phyloP scores from a whole-genome alignment of 108 stramenopile genomes.

The Cyclostephanos invisitatus region DNA sequence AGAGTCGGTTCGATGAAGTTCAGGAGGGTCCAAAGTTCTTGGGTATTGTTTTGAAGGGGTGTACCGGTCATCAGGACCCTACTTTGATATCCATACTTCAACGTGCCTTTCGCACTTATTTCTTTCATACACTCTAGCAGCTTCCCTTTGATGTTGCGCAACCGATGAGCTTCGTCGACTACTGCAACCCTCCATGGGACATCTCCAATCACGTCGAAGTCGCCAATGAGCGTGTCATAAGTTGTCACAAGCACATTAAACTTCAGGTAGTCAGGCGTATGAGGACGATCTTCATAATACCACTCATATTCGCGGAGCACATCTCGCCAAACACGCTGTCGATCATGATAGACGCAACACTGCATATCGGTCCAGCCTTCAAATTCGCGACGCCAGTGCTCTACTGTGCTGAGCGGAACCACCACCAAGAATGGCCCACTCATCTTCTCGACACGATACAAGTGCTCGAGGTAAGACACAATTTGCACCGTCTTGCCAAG shows the following conservation, averaged over 20 bases:
- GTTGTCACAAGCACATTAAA: slow-evolving; percentile 95
- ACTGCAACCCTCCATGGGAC: slow-evolving; percentile 90
- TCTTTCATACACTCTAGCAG: slow-evolving; percentile 94
- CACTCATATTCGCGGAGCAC: slow-evolving; percentile 97
- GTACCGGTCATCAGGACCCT: slow-evolving; percentile 98
- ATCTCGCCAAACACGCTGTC: slow-evolving; percentile 93
- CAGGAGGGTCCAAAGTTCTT: slow-evolving; percentile 96
- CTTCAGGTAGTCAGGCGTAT: slow-evolving; percentile 94
- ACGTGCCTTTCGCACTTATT: slow-evolving; percentile 78
- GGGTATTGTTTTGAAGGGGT: slow-evolving; percentile 97
- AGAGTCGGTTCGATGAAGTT: slow-evolving; percentile 96
- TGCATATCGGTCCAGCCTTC: slow-evolving; percentile 97
- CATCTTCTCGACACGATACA: slow-evolving; percentile 90
- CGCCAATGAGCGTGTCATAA: slow-evolving; percentile 91
- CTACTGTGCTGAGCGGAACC: slow-evolving; percentile 96
- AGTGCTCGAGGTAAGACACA: slow-evolving; percentile 92
- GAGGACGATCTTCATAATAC: slow-evolving; percentile 96
- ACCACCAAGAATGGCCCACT: slow-evolving; percentile 95
- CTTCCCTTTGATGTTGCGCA: slow-evolving; percentile 92
- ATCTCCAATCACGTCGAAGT: slow-evolving; percentile 88
- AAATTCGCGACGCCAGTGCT: slow-evolving; percentile 98
- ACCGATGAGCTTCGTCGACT: slow-evolving; percentile 97
- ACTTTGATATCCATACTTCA: slow-evolving; percentile 92
- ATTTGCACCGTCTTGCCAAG: slow-evolving; percentile 90
- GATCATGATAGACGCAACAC: slow-evolving; percentile 95